Evolutionary conservation across 2,329 filamentous ascomycete genomes (phyloP).

Genomic region (Aspergillus clavatus): DNA sequence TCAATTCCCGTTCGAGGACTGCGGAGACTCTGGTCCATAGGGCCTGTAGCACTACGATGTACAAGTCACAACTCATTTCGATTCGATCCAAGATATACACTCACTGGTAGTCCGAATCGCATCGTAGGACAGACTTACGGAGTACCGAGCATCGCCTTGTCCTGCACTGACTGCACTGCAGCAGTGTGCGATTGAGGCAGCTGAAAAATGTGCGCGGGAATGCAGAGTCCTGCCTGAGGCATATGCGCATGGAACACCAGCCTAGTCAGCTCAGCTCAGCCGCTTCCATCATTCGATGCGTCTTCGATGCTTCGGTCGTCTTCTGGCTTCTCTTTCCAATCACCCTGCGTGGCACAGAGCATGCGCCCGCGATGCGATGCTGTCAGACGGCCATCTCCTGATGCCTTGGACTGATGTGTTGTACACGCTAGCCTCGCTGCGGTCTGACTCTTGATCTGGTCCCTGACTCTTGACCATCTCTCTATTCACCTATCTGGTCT

Average conservation of each 20-base stretch:
- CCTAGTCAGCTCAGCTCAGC: constrained; percentile 12
- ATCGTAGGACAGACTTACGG: too few relatives aligned
- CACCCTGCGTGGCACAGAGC: neutral
- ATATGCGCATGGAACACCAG: neutral
- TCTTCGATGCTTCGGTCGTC: constrained; percentile 23
- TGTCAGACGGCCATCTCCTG: neutral
- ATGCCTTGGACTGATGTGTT: constrained; percentile 7
- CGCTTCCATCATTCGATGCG: constrained; percentile 26
- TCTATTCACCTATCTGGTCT: too few relatives aligned
- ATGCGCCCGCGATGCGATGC: neutral
- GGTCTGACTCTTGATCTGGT: constrained; percentile 4
- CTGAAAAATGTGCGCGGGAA: neutral
- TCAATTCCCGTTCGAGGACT: neutral
- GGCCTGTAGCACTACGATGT: too few relatives aligned
- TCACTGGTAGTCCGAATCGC: neutral
- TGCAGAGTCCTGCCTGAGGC: constrained; percentile 4
- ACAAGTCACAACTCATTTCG: neutral
- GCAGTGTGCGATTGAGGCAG: too few relatives aligned
- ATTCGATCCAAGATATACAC: neutral
- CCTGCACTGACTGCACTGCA: neutral
- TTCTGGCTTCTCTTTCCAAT: constrained; percentile 5
- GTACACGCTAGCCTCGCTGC: constrained; percentile 18
- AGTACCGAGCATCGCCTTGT: too few relatives aligned
- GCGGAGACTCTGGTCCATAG: neutral
- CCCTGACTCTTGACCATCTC: too few relatives aligned